phyloP scores from a whole-genome alignment of 2,329 filamentous ascomycete genomes.

The Cladosporium sp. region DNA sequence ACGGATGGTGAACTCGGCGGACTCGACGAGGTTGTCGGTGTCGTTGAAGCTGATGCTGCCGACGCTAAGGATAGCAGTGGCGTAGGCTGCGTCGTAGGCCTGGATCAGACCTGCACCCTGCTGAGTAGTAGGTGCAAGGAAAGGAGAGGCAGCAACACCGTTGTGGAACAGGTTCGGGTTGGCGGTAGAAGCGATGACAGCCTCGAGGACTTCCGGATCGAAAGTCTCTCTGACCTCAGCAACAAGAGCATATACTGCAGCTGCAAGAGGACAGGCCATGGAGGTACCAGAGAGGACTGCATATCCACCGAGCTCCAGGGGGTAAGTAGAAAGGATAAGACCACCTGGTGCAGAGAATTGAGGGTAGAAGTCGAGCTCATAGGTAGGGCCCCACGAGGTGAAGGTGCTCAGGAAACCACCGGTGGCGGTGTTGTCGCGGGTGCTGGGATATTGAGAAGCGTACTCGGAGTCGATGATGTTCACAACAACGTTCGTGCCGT shows the following conservation, averaged over 20 bases:
- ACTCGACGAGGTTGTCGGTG: constrained; percentile 50
- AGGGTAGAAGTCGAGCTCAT: constrained; percentile 54
- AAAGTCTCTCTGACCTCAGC: constrained; percentile 27
- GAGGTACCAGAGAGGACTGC: constrained; percentile 53
- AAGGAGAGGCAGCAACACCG: constrained; percentile 22
- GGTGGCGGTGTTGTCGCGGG: constrained; percentile 23
- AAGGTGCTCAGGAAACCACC: constrained; percentile 51
- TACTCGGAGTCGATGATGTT: constrained; percentile 22
- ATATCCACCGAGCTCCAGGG: constrained; percentile 40
- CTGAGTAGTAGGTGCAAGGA: constrained; percentile 49
- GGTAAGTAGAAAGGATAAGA: constrained; percentile 56
- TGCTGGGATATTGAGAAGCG: constrained; percentile 15
- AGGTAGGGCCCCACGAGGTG: constrained; percentile 59
- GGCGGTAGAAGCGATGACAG: constrained; percentile 22
- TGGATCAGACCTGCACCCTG: constrained; percentile 58
- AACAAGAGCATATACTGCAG: constrained; percentile 40
- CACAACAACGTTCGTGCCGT: constrained; percentile 17
- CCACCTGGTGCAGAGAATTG: constrained; percentile 54
- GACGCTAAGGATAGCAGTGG: constrained; percentile 49
- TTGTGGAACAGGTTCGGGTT: constrained; percentile 29
- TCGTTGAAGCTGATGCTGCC: constrained; percentile 62
- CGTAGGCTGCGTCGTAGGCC: constrained; percentile 54
- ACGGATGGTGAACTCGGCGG: constrained; percentile 50
- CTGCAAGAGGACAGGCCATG: constrained; percentile 56
- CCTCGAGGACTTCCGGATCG: constrained; percentile 24